Conservation (phyloP, 805 yeast genomes). For the Kazachstania viticola region DNA sequence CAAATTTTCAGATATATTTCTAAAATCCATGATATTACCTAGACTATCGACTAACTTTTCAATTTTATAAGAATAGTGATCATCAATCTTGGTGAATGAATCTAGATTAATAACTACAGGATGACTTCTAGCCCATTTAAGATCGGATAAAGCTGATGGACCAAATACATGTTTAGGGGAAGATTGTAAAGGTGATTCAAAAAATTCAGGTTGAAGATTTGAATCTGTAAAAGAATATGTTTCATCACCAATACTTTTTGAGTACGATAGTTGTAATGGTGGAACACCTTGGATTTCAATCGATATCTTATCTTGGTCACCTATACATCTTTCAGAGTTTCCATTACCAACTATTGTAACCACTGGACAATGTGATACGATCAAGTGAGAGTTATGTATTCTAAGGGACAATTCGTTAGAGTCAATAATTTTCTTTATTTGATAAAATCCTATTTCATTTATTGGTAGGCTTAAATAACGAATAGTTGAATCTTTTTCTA, state of each 20-base stretch:
- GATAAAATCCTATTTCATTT: constrained; percentile 64
- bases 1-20: constrained; percentile 18
- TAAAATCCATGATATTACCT: constrained; percentile 43
- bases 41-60: constrained; percentile 54
- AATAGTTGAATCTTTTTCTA: constrained; percentile 23
- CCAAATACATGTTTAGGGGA: constrained; percentile 18
- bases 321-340: constrained; percentile 48
- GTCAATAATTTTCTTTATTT: constrained; percentile 57
- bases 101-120: constrained; percentile 36
- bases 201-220: constrained; percentile 38
- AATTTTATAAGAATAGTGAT: constrained; percentile 45
- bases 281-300: constrained; percentile 64
- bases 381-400: constrained; percentile 46
- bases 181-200: constrained; percentile 35
- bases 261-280: constrained; percentile 54
- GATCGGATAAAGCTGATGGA: constrained; percentile 27
- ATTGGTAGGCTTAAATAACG: constrained; percentile 58
- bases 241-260: constrained; percentile 32
- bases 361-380: constrained; percentile 68
- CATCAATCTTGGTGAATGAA: constrained; percentile 32
- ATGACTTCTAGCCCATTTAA: constrained; percentile 33
- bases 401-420: constrained; percentile 49
- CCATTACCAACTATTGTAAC: constrained; percentile 41
- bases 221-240: constrained; percentile 27
- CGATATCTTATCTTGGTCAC: constrained; percentile 39